Percentiles rank a stretch among this genome's conserved stretches.
phyloP scores from a whole-genome alignment of 345 rosid species.

The Rhodomyrtus tomentosa region DNA sequence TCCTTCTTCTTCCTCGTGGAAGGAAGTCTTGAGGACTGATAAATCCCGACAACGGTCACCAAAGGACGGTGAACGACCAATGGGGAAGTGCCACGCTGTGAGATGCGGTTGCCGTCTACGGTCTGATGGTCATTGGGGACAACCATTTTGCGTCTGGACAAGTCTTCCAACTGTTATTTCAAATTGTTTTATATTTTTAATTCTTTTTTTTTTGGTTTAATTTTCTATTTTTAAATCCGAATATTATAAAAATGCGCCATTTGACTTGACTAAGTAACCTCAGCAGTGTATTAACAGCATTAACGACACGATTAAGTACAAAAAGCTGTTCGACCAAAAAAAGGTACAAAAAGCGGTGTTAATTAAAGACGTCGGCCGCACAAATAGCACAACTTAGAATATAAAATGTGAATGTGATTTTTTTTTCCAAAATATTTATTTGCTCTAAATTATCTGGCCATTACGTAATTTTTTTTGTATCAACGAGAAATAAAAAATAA shows the following conservation, averaged over 20 bases:
- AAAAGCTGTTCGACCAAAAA: too few relatives aligned
- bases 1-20: not conserved
- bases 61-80: not conserved
- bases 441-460: not conserved
- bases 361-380: not conserved
- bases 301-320: not conserved
- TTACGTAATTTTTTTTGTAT: too few relatives aligned
- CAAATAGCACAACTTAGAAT: not conserved
- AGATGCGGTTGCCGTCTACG: not conserved
- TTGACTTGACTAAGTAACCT: not conserved
- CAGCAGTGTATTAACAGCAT: not conserved
- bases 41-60: not conserved
- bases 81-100: not conserved
- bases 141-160: not conserved
- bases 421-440: not conserved
- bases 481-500: not conserved
- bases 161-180: not conserved
- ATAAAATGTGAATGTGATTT: not conserved
- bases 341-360: too few relatives aligned
- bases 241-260: not conserved
- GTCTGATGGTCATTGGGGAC: not conserved
- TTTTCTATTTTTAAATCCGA: not conserved
- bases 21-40: not conserved
- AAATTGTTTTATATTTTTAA: not conserved
- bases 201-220: too few relatives aligned